Conservation (phyloP, 331 rosid species). For the Pyracantha coccinea region DNA sequence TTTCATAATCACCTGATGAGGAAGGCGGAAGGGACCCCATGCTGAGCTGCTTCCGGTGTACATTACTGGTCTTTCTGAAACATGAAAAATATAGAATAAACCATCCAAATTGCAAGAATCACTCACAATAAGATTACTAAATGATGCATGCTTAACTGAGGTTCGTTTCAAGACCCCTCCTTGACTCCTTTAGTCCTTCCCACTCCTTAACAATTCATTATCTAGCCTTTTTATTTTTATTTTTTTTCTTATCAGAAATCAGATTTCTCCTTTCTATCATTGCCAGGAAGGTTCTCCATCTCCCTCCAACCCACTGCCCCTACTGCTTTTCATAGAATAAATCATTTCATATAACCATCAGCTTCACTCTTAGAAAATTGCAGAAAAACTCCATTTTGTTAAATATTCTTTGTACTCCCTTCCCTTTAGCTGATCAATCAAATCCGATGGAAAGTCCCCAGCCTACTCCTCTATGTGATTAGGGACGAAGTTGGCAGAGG, state of each 20-base stretch:
- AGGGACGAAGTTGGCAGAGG: neutral
- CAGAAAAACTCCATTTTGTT: neutral
- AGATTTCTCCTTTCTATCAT: neutral
- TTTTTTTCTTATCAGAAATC: neutral
- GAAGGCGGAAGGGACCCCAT: conserved; percentile 46
- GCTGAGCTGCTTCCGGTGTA: conserved; percentile 43
- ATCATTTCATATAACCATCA: neutral
- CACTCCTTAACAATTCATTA: neutral
- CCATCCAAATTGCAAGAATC: neutral
- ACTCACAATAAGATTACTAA: neutral
- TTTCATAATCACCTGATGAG: conserved; percentile 53
- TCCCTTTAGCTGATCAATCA: neutral
- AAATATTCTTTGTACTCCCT: neutral
- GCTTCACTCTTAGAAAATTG: neutral
- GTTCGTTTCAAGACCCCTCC: neutral
- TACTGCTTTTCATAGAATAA: neutral
- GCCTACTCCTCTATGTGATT: neutral
- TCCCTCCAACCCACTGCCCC: neutral
- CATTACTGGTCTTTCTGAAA: conserved; percentile 67
- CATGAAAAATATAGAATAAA: neutral
- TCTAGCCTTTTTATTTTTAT: neutral
- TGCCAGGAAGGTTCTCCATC: neutral
- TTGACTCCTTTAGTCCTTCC: neutral
- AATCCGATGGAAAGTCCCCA: neutral
- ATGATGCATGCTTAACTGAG: neutral